A percentile compares a stretch with the other conserved stretches of the same genome.
Evolutionary conservation across 2,329 filamentous ascomycete genomes (phyloP).

Genomic region (Epichloe typhina): DNA sequence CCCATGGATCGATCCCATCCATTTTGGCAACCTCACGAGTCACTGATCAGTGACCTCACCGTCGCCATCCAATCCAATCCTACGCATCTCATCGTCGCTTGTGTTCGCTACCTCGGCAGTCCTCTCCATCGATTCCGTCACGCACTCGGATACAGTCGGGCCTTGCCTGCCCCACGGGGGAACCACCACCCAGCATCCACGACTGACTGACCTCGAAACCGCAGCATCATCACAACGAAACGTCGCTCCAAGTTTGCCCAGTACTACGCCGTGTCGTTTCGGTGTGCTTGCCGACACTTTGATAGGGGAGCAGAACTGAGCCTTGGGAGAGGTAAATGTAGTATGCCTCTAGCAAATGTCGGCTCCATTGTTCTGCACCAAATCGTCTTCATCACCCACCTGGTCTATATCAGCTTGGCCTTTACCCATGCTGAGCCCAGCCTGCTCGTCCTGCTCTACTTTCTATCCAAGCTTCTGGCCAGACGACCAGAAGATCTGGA

Average conservation of each 20-base stretch:
- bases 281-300: background rate
- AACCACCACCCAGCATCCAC: background rate
- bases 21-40: too few relatives aligned
- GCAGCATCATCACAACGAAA: background rate
- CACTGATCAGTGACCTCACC: background rate
- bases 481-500: conserved; percentile 34
- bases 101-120: background rate
- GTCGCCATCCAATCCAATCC: background rate
- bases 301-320: too few relatives aligned
- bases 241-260: background rate
- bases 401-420: conserved; percentile 39
- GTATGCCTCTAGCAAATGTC: conserved; percentile 38
- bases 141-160: background rate
- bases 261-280: background rate
- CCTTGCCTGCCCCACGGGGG: background rate
- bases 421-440: conserved; percentile 35
- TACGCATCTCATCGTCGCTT: background rate
- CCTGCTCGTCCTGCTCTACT: conserved; percentile 33
- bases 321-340: background rate
- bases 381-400: conserved; percentile 39
- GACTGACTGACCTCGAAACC: background rate
- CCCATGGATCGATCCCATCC: too few relatives aligned
- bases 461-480: conserved; percentile 32
- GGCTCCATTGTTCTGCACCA: conserved; percentile 38
- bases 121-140: background rate